Percentiles rank a stretch among this genome's conserved stretches.
Conservation (phyloP, 805 yeast genomes). For the Saccharomycopsis sp. region DNA sequence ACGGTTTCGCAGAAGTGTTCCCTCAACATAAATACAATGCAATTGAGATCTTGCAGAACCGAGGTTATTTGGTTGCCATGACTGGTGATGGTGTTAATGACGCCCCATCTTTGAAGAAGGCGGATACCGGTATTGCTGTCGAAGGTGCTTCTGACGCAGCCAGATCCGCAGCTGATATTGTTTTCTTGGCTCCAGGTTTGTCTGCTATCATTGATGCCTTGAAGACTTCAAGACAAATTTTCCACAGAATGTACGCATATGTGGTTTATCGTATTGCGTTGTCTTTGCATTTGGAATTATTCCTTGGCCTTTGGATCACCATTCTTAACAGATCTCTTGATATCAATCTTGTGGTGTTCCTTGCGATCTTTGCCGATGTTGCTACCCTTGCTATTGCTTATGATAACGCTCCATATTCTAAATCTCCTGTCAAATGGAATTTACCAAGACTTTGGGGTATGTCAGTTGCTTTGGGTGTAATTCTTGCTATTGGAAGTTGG, state of each 20-base stretch:
- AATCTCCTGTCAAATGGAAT: conserved; percentile 84
- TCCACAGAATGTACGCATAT: conserved; percentile 98
- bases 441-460: conserved; percentile 98
- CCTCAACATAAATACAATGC: conserved; percentile 95
- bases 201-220: conserved; percentile 90
- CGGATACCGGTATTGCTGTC: conserved; percentile 93
- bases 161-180: conserved; percentile 94
- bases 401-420: conserved; percentile 93
- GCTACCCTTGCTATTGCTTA: conserved; percentile 94
- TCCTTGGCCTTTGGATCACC: conserved; percentile 95
- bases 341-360: conserved; percentile 87
- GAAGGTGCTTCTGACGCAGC: conserved; percentile 98
- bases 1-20: too few species aligned
- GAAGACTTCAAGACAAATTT: conserved; percentile 91
- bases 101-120: conserved; percentile 92
- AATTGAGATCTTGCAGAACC: conserved; percentile 86
- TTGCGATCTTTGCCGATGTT: conserved; percentile 95
- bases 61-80: conserved; percentile 97
- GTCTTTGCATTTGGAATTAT: conserved; percentile 88
- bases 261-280: conserved; percentile 96
- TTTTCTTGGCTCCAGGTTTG: conserved; percentile 90
- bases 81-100: conserved; percentile 99
- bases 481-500: conserved; percentile 89
- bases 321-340: conserved; percentile 73
- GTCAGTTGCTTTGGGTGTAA: conserved; percentile 77